Evolutionary conservation across 352 stramenopile genomes (phyloP).

Genomic region (Paralagenidium karlingii): DNA sequence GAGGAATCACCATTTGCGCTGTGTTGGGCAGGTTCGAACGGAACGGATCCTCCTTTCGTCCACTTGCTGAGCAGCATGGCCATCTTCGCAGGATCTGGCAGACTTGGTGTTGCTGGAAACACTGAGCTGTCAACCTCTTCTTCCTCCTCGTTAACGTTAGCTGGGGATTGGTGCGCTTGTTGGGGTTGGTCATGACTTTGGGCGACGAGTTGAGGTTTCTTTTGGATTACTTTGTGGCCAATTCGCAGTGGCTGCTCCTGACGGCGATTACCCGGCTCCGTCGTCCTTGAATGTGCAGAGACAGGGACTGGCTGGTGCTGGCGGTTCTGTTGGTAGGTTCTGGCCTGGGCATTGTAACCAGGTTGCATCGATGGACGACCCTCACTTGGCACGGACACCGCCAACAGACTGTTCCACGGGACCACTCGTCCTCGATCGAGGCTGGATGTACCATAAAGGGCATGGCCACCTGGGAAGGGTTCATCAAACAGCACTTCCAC

Average conservation of each 20-base stretch:
- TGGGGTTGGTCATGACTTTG: slow-evolving; percentile 4
- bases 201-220: background rate
- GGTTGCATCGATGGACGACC: background rate
- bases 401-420: slow-evolving; percentile 84
- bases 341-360: no score
- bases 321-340: no score
- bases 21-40: background rate
- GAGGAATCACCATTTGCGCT: slow-evolving; percentile 1
- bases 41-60: slow-evolving; percentile 12
- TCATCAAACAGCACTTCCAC: slow-evolving; percentile 97
- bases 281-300: background rate
- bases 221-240: background rate
- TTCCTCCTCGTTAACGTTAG: slow-evolving; percentile 2
- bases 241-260: background rate
- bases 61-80: slow-evolving; percentile 51
- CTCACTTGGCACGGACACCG: slow-evolving; percentile 36
- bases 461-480: slow-evolving; percentile 95
- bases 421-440: slow-evolving; percentile 94
- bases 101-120: slow-evolving; percentile 14
- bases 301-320: background rate
- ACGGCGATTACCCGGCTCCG: background rate
- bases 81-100: slow-evolving; percentile 43
- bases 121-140: no score
- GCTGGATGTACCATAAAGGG: slow-evolving; percentile 90
- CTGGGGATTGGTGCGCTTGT: background rate